A percentile compares a stretch with the other conserved stretches of the same genome.
These are phyloP conservation scores for Calonectria henricotiae DNA, from an alignment of 2,329 filamentous ascomycete genomes.

Conservation along the genomic window DNA sequence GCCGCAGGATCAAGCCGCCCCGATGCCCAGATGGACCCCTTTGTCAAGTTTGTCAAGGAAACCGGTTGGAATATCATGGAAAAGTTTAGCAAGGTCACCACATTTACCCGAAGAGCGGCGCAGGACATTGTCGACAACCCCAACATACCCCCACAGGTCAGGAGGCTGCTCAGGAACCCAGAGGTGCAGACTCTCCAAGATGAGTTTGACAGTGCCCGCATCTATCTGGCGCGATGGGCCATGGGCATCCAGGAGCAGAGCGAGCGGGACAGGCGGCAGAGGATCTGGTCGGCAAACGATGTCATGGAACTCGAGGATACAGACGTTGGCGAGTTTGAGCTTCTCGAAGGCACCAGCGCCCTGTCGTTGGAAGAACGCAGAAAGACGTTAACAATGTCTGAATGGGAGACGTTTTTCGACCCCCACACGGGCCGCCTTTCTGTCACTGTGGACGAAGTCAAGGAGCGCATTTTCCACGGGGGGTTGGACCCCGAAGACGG, in stretches of 20 bases:
- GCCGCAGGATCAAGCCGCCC: slow-evolving; percentile 60
- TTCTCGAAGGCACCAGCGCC: slow-evolving; percentile 85
- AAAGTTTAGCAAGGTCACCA: slow-evolving; percentile 97
- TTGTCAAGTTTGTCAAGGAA: slow-evolving; percentile 95
- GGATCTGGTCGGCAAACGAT: slow-evolving; percentile 95
- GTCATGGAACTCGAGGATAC: slow-evolving; percentile 95
- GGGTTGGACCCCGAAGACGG: slow-evolving; percentile 91
- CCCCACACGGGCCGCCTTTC: slow-evolving; percentile 80
- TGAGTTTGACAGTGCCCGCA: slow-evolving; percentile 95
- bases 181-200: slow-evolving; percentile 97
- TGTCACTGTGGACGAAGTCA: slow-evolving; percentile 91
- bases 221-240: slow-evolving; percentile 96
- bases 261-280: slow-evolving; percentile 86
- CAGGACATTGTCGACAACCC: slow-evolving; percentile 94
- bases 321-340: slow-evolving; percentile 95
- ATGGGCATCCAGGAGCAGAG: slow-evolving; percentile 99
- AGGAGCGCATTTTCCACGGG: slow-evolving; percentile 97
- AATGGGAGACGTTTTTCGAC: slow-evolving; percentile 96
- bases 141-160: slow-evolving; percentile 89
- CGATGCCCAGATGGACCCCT: slow-evolving; percentile 90
- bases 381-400: slow-evolving; percentile 83
- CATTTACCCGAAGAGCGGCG: slow-evolving; percentile 92
- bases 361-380: slow-evolving; percentile 84
- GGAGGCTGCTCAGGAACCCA: slow-evolving; percentile 87
- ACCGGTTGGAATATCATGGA: slow-evolving; percentile 97